Base-by-base conservation (phyloP, 2,329 filamentous ascomycete species). In the Pseudopithomyces maydicus region DNA sequence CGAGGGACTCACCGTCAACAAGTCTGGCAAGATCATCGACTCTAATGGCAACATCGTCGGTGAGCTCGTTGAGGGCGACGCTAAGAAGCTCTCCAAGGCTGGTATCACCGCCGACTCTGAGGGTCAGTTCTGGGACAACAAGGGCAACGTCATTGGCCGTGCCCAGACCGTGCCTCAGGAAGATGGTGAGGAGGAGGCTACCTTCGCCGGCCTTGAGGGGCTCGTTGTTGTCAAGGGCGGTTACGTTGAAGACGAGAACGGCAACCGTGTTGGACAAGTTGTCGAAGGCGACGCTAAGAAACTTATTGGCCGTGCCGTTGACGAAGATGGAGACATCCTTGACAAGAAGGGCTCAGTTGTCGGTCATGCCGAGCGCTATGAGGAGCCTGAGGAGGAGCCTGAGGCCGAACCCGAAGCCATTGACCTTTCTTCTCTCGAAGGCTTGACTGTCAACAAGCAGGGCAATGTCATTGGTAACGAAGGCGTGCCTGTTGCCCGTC, bases 361-460 rank as follows among this genome's bases (percentile, higher is more conserved):
- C 38, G 81, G 81, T 38, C 80, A 82, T 56, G 80, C 80, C 42
- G 80, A 82, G 64, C 80, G 80, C 63, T 81, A 76, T 52, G 88
- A 91, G 70, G 85, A 88, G 54, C 90, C 86, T 80, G 87, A 91
- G 61, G 81, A 83, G 36, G 83, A 84, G 59, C 58, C 54, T 3
- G 68, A 69, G 63, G 76, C 81, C 58, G 78, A 79, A 70, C 59
- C 73, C 42, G 74, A 77, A 52, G 73, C 78, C 45, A 67, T 74
- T 35, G 80, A 82, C 56, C 72, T 81, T 14, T 82, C 80, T 8
- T 72, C 70, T 64, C 73, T 82, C 43, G 70, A 76, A 36, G 80
- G 80, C 69, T 78, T 74, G 72, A 77, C 71, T 23, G 68, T 82
- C 68, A 83, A 82, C 72, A 82, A 82, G 74, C 73, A 78, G 51